Percentiles rank a stretch among this genome's conserved stretches.
Conservation (phyloP, 495 filamentous ascomycete species). For the Penicillium nucicola region DNA sequence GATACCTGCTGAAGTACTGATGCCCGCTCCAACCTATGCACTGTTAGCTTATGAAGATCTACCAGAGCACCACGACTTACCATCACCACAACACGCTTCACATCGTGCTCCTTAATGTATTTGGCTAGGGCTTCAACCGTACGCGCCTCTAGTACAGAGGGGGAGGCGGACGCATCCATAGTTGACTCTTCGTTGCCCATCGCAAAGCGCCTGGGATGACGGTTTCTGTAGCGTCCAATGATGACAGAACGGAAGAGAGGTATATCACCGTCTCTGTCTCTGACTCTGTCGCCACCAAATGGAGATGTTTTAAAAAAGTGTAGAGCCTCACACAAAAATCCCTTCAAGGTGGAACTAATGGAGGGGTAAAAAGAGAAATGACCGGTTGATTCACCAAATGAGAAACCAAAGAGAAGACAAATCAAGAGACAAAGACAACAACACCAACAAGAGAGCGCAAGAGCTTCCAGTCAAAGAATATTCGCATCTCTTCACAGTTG, state of each 20-base stretch:
- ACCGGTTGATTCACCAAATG: slow-evolving; percentile 15
- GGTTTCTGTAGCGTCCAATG: slow-evolving; percentile 36
- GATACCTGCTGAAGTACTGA: slow-evolving; percentile 81
- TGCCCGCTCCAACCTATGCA: slow-evolving; percentile 46
- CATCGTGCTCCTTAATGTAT: slow-evolving; percentile 65
- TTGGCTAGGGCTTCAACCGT: slow-evolving; percentile 70
- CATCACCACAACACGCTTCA: slow-evolving; percentile 76
- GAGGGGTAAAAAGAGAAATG: slow-evolving; percentile 11
- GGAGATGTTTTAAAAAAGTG: neutral
- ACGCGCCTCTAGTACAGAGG: slow-evolving; percentile 63
- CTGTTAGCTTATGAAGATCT: neutral
- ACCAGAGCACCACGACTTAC: slow-evolving; percentile 19
- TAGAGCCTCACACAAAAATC: neutral
- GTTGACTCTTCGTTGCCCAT: slow-evolving; percentile 73
- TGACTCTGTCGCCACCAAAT: too few species aligned
- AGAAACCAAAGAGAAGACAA: neutral
- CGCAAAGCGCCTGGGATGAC: slow-evolving; percentile 23
- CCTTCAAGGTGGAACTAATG: slow-evolving; percentile 3
- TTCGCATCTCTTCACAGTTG: neutral
- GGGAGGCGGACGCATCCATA: slow-evolving; percentile 57
- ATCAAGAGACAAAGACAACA: neutral
- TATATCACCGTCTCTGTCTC: too few species aligned
- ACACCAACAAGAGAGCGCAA: neutral
- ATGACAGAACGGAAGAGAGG: slow-evolving; percentile 2
- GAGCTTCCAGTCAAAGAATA: too few species aligned